phyloP scores from a whole-genome alignment of 306 rosid species.

The Macrotyloma uniflorum region DNA sequence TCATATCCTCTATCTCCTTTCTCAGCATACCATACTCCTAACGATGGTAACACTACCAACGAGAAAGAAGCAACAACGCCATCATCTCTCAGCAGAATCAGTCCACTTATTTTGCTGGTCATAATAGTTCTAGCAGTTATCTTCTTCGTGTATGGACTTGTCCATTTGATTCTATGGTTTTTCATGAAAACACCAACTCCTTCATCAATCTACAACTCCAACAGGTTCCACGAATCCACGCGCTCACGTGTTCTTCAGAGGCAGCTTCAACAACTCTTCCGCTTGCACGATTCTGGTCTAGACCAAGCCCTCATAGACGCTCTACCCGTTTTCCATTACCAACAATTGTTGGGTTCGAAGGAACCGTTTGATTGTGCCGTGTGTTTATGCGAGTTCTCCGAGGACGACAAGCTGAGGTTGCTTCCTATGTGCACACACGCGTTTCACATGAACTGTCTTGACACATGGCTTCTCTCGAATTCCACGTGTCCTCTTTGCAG shows the following conservation, averaged over 20 bases:
- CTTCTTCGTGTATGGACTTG: conserved; percentile 68
- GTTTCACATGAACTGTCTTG: conserved; percentile 79
- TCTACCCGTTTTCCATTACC: conserved; percentile 71
- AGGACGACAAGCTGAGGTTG: conserved; percentile 70
- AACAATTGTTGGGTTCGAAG: conserved; percentile 62
- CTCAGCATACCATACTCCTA: conserved; percentile 36
- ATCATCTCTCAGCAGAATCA: conserved; percentile 61
- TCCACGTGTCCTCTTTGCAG: conserved; percentile 95
- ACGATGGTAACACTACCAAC: background rate
- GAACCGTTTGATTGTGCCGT: conserved; percentile 91
- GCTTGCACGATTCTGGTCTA: conserved; percentile 77
- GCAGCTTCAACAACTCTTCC: conserved; percentile 88
- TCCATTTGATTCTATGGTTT: conserved; percentile 69
- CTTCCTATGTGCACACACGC: conserved; percentile 87
- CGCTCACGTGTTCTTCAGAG: conserved; percentile 63
- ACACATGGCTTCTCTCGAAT: conserved; percentile 87
- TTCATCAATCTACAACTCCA: conserved; percentile 56
- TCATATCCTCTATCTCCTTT: conserved; percentile 37
- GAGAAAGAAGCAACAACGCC: conserved; percentile 48
- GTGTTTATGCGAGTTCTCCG: conserved; percentile 71
- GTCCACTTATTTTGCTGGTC: conserved; percentile 64
- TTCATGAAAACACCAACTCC: conserved; percentile 55
- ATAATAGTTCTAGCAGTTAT: conserved; percentile 68
- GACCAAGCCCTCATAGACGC: conserved; percentile 72
- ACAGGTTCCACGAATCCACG: conserved; percentile 52